These are phyloP conservation scores for Penicillium olsonii DNA, from an alignment of 2,329 filamentous ascomycete species.

Conservation along the genomic window DNA sequence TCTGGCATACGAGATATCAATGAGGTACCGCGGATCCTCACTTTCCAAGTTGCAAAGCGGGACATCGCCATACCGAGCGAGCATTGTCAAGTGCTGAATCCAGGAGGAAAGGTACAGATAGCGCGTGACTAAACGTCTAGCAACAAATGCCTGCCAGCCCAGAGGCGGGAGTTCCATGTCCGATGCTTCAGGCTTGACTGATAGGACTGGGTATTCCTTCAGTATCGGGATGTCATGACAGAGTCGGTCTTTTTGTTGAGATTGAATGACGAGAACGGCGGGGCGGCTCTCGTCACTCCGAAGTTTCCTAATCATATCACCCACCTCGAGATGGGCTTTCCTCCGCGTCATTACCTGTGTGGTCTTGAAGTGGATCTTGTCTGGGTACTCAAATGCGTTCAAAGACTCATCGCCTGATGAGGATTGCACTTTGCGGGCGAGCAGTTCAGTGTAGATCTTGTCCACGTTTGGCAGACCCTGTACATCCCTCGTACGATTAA, in stretches of 20 bases:
- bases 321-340: slow-evolving; percentile 84
- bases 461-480: slow-evolving; percentile 88
- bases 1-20: slow-evolving; percentile 92
- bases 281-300: slow-evolving; percentile 80
- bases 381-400: slow-evolving; percentile 82
- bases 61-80: slow-evolving; percentile 89
- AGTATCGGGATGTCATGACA: slow-evolving; percentile 82
- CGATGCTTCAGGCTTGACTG: slow-evolving; percentile 76
- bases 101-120: slow-evolving; percentile 92
- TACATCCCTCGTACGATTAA: slow-evolving; percentile 77
- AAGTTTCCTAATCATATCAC: slow-evolving; percentile 86
- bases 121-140: slow-evolving; percentile 80
- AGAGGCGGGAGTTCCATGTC: slow-evolving; percentile 88
- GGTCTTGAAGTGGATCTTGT: slow-evolving; percentile 80
- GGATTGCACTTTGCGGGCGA: slow-evolving; percentile 64
- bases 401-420: slow-evolving; percentile 72
- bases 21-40: slow-evolving; percentile 91
- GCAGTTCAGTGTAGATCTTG: slow-evolving; percentile 79
- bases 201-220: slow-evolving; percentile 79
- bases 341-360: slow-evolving; percentile 85
- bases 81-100: slow-evolving; percentile 82
- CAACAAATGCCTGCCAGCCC: slow-evolving; percentile 89
- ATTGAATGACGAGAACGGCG: slow-evolving; percentile 85
- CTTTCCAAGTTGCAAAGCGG: slow-evolving; percentile 93
- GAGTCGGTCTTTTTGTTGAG: slow-evolving; percentile 76